Evolutionary conservation across 2,329 filamentous ascomycete genomes (phyloP).

Genomic region (Paecilomyces fulvus): DNA sequence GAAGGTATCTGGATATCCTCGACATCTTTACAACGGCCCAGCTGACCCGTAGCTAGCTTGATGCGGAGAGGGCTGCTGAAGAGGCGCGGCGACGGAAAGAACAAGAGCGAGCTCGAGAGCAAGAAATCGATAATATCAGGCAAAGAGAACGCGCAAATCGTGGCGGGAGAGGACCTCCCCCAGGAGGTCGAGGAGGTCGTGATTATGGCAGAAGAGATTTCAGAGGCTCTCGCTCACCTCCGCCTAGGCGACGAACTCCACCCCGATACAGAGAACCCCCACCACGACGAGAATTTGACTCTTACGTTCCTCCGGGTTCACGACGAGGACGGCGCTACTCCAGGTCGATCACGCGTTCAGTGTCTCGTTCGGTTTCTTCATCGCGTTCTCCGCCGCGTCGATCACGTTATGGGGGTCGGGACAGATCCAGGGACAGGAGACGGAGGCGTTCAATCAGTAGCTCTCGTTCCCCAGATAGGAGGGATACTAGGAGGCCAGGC

Average conservation of each 20-base stretch:
- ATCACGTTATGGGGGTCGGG: slow-evolving; percentile 15
- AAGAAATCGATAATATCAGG: slow-evolving; percentile 59
- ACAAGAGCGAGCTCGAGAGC: slow-evolving; percentile 61
- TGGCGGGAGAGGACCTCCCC: slow-evolving; percentile 20
- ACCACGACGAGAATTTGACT: slow-evolving; percentile 45
- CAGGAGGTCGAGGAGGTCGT: slow-evolving; percentile 24
- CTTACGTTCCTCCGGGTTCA: slow-evolving; percentile 46
- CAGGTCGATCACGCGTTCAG: slow-evolving; percentile 20
- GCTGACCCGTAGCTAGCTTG: slow-evolving; percentile 47
- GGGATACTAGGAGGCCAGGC: slow-evolving; percentile 25
- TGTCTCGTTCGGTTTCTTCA: slow-evolving; percentile 20
- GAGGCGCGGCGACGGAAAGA: slow-evolving; percentile 64
- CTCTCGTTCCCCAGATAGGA: slow-evolving; percentile 33
- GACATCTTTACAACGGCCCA: background rate
- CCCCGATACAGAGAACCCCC: slow-evolving; percentile 38
- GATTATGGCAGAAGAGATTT: slow-evolving; percentile 42
- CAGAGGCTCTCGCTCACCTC: slow-evolving; percentile 45
- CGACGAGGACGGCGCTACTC: slow-evolving; percentile 32
- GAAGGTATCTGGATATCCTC: slow-evolving; percentile 53
- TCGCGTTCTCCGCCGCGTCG: slow-evolving; percentile 25
- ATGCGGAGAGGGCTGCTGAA: slow-evolving; percentile 74
- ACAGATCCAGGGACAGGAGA: slow-evolving; percentile 18
- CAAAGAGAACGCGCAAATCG: slow-evolving; percentile 42
- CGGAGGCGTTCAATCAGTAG: slow-evolving; percentile 25
- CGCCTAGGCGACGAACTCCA: slow-evolving; percentile 42